Base-by-base conservation (phyloP, 345 rosid species). In the Melastoma malabathricum region DNA sequence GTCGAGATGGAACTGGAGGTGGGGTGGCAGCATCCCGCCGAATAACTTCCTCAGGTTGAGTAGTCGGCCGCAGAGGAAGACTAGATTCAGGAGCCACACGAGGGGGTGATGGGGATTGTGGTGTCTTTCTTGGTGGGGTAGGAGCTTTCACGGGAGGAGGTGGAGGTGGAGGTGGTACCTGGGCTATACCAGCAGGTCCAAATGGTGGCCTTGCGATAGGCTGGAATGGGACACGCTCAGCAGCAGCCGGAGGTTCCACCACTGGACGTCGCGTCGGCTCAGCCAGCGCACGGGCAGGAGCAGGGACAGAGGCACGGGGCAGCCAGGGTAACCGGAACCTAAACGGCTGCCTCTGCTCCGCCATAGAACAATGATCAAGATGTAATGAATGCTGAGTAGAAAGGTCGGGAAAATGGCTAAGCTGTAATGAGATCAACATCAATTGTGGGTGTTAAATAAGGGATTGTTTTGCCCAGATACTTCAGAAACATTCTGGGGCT, bases 251-350 rank as follows among this genome's bases (percentile, higher is more conserved):
- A 34, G 41, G 12, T 34, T 34, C 41, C 12, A 12, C 12, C 41
- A 34, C 41, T 7, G 41, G 41, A 34, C 12, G 41, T 12, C 0
- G 41, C 12, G 12, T 34, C 12, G 41, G 41, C 41, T 34, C 41
- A 34, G 55, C 23, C 14, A 41, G 1, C 44, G 16, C 1, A 20
- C 59, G 79, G n/a, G 77, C 56, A 23, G 51, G 41, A 13, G 77
- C 56, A 23, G 51, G 41, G 41, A 9, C 48, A 16, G 51, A 44
- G 18, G 54, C 47, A 20, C 71, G 58, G 4, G 75, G 48, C 18
- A 70, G 63, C 90, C 90, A 83, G 22, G 90, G 86, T 44, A 83
- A 70, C 43, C 76, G 69, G 59, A 75, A 75, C 16, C 82, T 79
- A 50, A 75, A 71, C 52, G 51, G 27, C 22, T 44, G 75, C 59